A percentile compares a stretch with the other conserved stretches of the same genome.
These are phyloP conservation scores for Colletotrichum theobromicola DNA, from an alignment of 2,329 filamentous ascomycete genomes.

Conservation along the genomic window DNA sequence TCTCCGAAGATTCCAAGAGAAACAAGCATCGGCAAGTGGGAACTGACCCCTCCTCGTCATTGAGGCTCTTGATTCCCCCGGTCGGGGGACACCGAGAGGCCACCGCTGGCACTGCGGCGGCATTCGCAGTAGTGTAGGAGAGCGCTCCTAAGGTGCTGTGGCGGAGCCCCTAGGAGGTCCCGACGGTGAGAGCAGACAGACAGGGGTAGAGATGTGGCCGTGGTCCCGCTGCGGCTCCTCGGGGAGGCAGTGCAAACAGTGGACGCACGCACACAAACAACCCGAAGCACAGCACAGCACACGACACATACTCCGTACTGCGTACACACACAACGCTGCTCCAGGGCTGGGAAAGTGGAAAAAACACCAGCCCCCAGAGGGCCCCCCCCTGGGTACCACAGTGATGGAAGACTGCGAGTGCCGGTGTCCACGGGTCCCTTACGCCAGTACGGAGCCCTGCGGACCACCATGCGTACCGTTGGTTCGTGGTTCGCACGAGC, in stretches of 20 bases:
- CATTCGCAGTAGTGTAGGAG: neutral
- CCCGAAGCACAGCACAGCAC: neutral
- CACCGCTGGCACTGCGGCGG: neutral
- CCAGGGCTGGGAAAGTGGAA: conserved; percentile 4
- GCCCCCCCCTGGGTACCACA: neutral
- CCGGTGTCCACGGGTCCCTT: neutral
- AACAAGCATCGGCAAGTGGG: conserved; percentile 15
- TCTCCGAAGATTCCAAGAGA: neutral
- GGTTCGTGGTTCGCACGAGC: conserved; percentile 4
- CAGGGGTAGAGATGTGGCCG: neutral
- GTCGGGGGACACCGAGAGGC: conserved; percentile 2
- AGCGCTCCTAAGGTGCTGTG: neutral
- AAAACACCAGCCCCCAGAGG: neutral
- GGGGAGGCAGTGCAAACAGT: conserved; percentile 2
- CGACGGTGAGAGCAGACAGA: neutral
- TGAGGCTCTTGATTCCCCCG: conserved; percentile 13
- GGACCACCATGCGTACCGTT: neutral
- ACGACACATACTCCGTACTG: too few species aligned
- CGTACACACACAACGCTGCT: neutral
- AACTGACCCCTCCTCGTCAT: neutral
- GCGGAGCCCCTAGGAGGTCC: conserved; percentile 16
- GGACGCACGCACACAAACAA: neutral
- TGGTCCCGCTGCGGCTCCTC: neutral
- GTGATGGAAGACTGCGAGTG: neutral
- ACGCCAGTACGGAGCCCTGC: neutral